Base-by-base conservation (phyloP, 2,329 filamentous ascomycete genomes). In the Epichloe aotearoae region DNA sequence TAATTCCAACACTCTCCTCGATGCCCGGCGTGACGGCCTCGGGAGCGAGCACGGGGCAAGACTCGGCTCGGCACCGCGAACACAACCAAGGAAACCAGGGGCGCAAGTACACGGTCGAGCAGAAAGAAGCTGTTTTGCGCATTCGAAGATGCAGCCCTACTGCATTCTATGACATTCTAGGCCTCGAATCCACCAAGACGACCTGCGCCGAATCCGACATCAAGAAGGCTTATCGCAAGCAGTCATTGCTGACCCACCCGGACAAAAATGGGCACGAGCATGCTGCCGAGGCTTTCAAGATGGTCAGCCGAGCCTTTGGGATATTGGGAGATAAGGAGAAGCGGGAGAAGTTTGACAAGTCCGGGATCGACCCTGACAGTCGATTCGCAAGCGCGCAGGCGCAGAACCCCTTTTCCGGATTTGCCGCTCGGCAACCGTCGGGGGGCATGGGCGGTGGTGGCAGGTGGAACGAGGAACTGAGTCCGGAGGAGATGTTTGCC, bases 251-350 rank as follows among this genome's bases (percentile, higher is more conserved):
- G 63, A 98, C 93, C 53, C 93, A 98, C 74, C 93, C 93, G 56
- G 93, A 98, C 74, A 98, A 98, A 75, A 98, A 98, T 75, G 90
- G 90, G 47, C 90, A 96, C 66, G 84, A 91, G 38, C 82, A 94
- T 53, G 91, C 93, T 50, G 93, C 96, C 66, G 93, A 98, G 72
- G 93, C 93, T 34, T 98, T 98, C 73, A 98, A 98, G 74, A 86
- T 96, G 86, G 89, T 98, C 23, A 86, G 88, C 62, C 79, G 88
- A 60, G 93, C 93, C 15, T 98, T 98, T 66, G 86, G 94, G 59
- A 82, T 97, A 49, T 74, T 98, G 46, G 91, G 88, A 54, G 93
- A 98, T 66, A 79, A 88, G 62, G 91, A 97, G 57, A 97, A 97
- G 80, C 59, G 61, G 64, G 76, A 84, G 15, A 88, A 86, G 67